Evolutionary conservation across 2,329 filamentous ascomycete genomes (phyloP).

Genomic region (Botrytis porri): DNA sequence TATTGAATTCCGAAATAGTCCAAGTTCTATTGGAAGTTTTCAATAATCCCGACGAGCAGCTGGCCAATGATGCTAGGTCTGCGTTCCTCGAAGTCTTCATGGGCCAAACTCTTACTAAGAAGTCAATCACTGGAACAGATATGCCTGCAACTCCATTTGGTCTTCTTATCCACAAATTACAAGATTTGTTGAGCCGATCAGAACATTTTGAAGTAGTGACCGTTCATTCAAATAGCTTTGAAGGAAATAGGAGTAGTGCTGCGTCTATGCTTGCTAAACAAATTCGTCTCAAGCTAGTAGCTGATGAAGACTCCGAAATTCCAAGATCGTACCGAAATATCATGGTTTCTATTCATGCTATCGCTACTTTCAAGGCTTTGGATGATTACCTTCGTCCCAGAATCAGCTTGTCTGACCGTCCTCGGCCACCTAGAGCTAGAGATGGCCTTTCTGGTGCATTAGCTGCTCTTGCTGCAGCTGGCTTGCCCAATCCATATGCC

Average conservation of each 20-base stretch:
- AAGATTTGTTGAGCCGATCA: slow-evolving; percentile 91
- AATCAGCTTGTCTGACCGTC: slow-evolving; percentile 76
- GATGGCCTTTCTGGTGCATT: slow-evolving; percentile 66
- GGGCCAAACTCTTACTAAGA: slow-evolving; percentile 65
- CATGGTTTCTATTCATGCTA: slow-evolving; percentile 98
- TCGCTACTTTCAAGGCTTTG: slow-evolving; percentile 93
- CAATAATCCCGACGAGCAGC: slow-evolving; percentile 61
- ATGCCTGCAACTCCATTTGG: slow-evolving; percentile 83
- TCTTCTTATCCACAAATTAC: slow-evolving; percentile 86
- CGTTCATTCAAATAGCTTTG: slow-evolving; percentile 87
- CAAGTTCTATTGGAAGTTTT: slow-evolving; percentile 80
- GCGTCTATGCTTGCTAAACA: slow-evolving; percentile 97
- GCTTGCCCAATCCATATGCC: slow-evolving; percentile 51
- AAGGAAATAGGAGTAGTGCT: slow-evolving; percentile 85
- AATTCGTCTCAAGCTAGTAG: slow-evolving; percentile 81
- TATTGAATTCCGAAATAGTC: slow-evolving; percentile 87
- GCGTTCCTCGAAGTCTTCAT: slow-evolving; percentile 93
- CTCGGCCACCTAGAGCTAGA: slow-evolving; percentile 56
- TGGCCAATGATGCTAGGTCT: slow-evolving; percentile 67
- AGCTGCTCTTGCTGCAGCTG: slow-evolving; percentile 73
- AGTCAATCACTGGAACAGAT: slow-evolving; percentile 59
- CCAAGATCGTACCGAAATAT: slow-evolving; percentile 86
- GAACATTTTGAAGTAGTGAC: slow-evolving; percentile 98
- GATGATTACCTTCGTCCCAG: slow-evolving; percentile 93
- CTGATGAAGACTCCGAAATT: slow-evolving; percentile 87